These are phyloP conservation scores for Neoarthrinium moseri DNA, from an alignment of 2,329 filamentous ascomycete genomes.

Conservation along the genomic window DNA sequence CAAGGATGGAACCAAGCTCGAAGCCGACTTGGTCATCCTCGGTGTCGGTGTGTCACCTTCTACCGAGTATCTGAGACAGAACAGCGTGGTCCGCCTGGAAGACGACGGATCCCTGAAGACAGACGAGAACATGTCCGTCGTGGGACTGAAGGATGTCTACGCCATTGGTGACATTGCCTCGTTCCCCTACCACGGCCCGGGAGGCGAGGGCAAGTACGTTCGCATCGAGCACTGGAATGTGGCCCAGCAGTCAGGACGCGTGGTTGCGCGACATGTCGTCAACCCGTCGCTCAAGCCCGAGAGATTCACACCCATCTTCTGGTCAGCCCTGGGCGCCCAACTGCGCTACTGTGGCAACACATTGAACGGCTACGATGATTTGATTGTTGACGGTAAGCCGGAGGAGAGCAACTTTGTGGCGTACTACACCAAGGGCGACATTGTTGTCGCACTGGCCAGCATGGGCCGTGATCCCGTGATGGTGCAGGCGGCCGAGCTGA, in stretches of 20 bases:
- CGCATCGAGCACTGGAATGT: constrained; percentile 99
- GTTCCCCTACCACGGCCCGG: constrained; percentile 90
- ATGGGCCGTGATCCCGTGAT: constrained; percentile 91
- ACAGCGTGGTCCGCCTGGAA: constrained; percentile 67
- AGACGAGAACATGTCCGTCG: constrained; percentile 75
- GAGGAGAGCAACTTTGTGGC: constrained; percentile 81
- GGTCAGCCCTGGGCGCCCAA: constrained; percentile 89
- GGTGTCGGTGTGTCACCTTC: constrained; percentile 87
- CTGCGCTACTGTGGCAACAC: constrained; percentile 93
- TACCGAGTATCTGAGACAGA: constrained; percentile 77
- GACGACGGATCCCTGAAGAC: constrained; percentile 83
- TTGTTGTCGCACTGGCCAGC: constrained; percentile 83
- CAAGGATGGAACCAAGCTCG: constrained; percentile 80
- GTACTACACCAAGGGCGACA: constrained; percentile 85
- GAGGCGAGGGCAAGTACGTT: constrained; percentile 67
- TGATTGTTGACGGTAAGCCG: constrained; percentile 75
- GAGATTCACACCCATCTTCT: constrained; percentile 90
- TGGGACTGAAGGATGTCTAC: constrained; percentile 78
- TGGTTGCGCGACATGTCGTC: constrained; percentile 75
- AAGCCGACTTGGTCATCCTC: constrained; percentile 87
- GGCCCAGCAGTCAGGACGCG: constrained; percentile 86
- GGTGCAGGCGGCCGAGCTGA: constrained; percentile 78
- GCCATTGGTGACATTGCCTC: constrained; percentile 94
- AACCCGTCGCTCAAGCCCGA: constrained; percentile 60
- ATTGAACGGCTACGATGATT: constrained; percentile 76